Base-by-base conservation (phyloP, 352 stramenopile species). In the Aphanomyces stellatus region DNA sequence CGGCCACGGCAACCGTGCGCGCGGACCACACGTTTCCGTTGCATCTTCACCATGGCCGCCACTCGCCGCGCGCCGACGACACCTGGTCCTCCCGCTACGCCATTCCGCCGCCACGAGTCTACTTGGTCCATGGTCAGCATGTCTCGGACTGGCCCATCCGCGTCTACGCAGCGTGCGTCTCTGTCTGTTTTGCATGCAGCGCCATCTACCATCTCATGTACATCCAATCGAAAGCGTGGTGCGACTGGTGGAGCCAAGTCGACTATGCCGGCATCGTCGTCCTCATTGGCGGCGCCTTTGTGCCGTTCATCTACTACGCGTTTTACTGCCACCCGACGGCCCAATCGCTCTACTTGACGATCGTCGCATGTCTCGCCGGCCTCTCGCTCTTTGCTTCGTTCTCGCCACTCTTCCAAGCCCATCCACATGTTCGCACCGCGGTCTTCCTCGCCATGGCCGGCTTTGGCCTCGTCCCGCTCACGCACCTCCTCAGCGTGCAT, bases 201-300 rank as follows among this genome's bases (percentile, higher is more conserved):
- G 77, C 82, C 48, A 87, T 76, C 40, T 94, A 91, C 75, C 85
- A 94, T 71, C 71, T 94, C 71, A 80, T 94, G 68, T 94, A 90
- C 71, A 84, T 94, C 43, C 77, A 91, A 64, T 90, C 80, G 69
- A 80, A 76, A 51, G 75, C 79, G 31, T 76, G 72, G 27, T 94
- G 87, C 69, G 77, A 85, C 62, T 80, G 90, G 62, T 74, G 92
- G 30, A 92, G 80, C 69, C 80, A 85, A 0, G 74, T 94, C 55
- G 87, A 95, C 73, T 93, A 93, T 67, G 82, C 82, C 13, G 87
- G 87, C 24, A 95, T 95, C 76, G 90, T 85, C 62, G 82, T 92
- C 67, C 75, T 95, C 51, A 93, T 95, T 55, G 87, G 81, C 13
- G 82, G 82, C 25, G 91, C 84, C 7, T 93, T 91, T 74, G 91